These are phyloP conservation scores for Rhizophagus clarus DNA, from an alignment of 192 early-diverging fungal genomes.

Conservation along the genomic window DNA sequence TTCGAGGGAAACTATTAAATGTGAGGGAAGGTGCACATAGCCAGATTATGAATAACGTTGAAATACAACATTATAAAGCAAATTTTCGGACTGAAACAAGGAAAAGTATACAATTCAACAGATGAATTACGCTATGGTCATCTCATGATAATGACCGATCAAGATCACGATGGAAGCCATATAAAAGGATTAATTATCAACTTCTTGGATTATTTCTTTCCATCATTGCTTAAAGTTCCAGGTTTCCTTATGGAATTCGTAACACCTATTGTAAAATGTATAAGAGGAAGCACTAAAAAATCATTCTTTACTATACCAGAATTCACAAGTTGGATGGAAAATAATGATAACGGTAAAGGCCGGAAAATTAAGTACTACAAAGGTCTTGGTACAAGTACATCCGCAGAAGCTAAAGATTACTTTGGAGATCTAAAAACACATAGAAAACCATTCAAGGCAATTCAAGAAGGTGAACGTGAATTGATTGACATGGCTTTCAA, in stretches of 20 bases:
- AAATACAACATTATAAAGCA: conserved; percentile 88
- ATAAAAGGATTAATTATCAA: too few species aligned
- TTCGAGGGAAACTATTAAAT: conserved; percentile 96
- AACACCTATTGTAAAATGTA: conserved; percentile 75
- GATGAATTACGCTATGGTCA: conserved; percentile 89
- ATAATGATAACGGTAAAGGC: conserved; percentile 68
- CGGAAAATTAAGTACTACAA: conserved; percentile 97
- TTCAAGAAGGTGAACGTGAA: conserved; percentile 61
- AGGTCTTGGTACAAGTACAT: conserved; percentile 88
- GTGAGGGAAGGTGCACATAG: conserved; percentile 82
- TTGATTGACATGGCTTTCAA: conserved; percentile 97
- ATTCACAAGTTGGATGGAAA: conserved; percentile 82
- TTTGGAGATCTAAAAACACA: conserved; percentile 83
- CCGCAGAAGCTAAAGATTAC: conserved; percentile 88
- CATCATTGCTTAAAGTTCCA: too few species aligned
- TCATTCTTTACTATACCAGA: conserved; percentile 94
- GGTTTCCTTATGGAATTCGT: conserved; percentile 95
- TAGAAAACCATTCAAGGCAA: conserved; percentile 74
- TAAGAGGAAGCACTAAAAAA: conserved; percentile 34
- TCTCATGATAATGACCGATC: conserved; percentile 99
- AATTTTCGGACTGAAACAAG: conserved; percentile 93
- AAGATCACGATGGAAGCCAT: conserved; percentile 94
- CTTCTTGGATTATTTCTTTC: too few species aligned
- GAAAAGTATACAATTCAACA: conserved; percentile 70
- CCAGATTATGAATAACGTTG: conserved; percentile 80